Percentiles rank a stretch among this genome's conserved stretches.
phyloP scores from a whole-genome alignment of 345 rosid species.

The Punica granatum region DNA sequence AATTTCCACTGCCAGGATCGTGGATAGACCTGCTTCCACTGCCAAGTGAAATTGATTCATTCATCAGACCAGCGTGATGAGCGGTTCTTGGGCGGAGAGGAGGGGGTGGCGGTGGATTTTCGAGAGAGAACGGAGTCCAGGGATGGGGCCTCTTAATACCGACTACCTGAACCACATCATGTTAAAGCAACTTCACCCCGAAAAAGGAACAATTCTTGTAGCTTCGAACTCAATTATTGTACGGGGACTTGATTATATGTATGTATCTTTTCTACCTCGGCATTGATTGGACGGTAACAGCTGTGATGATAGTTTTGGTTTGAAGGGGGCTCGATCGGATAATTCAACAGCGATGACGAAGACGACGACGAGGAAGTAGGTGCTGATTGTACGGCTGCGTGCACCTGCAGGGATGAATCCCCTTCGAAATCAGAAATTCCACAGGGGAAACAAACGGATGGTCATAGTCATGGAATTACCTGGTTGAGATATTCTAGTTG shows the following conservation, averaged over 20 bases:
- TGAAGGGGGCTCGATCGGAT: constrained; percentile 75
- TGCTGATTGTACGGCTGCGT: constrained; percentile 24
- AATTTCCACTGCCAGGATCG: constrained; percentile 12
- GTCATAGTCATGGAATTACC: background rate
- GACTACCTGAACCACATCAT: constrained; percentile 29
- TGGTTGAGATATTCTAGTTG: background rate
- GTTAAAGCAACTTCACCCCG: constrained; percentile 12
- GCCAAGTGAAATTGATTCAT: constrained; percentile 29
- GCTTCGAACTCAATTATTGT: background rate
- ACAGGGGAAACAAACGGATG: background rate
- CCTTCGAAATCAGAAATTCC: constrained; percentile 7
- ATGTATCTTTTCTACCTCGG: constrained; percentile 33
- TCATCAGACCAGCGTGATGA: constrained; percentile 23
- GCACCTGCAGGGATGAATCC: constrained; percentile 27
- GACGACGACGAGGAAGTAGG: constrained; percentile 30
- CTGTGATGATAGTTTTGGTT: constrained; percentile 40
- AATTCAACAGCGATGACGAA: constrained; percentile 18
- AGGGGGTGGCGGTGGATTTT: constrained; percentile 22
- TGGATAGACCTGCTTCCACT: constrained; percentile 20
- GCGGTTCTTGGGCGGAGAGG: constrained; percentile 19
- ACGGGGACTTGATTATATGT: background rate
- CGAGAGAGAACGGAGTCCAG: constrained; percentile 32
- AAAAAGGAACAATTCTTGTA: background rate
- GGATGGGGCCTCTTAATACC: constrained; percentile 48
- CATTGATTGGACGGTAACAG: constrained; percentile 24